phyloP scores from a whole-genome alignment of 108 stramenopile species.

The Parietichytrium sp. region DNA sequence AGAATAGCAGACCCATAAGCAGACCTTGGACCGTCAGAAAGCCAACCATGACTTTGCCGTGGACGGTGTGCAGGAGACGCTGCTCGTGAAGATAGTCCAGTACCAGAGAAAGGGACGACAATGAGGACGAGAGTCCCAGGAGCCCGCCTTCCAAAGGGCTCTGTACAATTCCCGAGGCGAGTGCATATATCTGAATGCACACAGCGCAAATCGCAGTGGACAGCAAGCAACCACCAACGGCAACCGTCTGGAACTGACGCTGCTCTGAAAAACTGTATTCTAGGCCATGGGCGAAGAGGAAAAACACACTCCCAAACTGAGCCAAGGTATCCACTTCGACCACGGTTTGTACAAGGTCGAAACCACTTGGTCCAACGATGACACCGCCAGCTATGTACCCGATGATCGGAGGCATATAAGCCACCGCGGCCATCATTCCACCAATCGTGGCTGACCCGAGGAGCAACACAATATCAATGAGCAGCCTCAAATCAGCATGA shows the following conservation, averaged over 20 bases:
- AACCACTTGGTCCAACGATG: constrained; percentile 34
- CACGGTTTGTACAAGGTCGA: neutral
- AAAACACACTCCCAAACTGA: constrained; percentile 43
- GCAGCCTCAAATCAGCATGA: neutral
- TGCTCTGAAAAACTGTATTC: constrained; percentile 36
- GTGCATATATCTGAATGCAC: constrained; percentile 19
- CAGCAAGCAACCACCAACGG: constrained; percentile 12
- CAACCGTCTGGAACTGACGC: constrained; percentile 31
- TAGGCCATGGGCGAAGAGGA: constrained; percentile 40
- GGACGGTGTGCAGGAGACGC: neutral
- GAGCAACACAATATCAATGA: constrained; percentile 40
- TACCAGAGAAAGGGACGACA: constrained; percentile 13
- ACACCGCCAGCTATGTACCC: constrained; percentile 39
- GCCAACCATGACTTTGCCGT: constrained; percentile 18
- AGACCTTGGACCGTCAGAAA: constrained; percentile 42
- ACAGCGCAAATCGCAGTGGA: constrained; percentile 32
- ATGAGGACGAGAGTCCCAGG: constrained; percentile 31
- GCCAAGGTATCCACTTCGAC: constrained; percentile 22
- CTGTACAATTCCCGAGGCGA: constrained; percentile 4
- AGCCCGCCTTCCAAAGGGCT: constrained; percentile 21
- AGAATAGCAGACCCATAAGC: constrained; percentile 43
- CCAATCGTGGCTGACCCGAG: constrained; percentile 41
- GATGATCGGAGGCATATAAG: constrained; percentile 1
- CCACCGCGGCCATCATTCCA: neutral
- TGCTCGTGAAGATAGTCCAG: constrained; percentile 7